Percentiles rank a stretch among this genome's conserved stretches.
These are phyloP conservation scores for Sclerotinia subarctica DNA, from an alignment of 2,329 filamentous ascomycete species.

Conservation along the genomic window DNA sequence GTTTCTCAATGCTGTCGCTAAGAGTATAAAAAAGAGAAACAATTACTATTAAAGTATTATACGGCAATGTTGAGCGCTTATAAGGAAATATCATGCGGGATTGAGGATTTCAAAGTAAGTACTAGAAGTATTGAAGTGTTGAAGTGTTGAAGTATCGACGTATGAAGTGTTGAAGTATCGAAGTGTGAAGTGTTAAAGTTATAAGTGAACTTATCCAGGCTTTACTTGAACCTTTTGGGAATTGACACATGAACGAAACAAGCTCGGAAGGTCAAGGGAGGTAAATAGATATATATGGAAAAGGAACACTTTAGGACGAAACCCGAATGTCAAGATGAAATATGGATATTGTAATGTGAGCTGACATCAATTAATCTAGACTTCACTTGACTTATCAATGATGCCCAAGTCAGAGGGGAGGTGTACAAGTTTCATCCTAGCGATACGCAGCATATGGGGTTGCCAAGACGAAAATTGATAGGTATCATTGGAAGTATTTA, in stretches of 20 bases:
- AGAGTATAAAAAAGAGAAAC: neutral
- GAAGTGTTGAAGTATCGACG: too few species aligned
- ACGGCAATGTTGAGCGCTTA: neutral
- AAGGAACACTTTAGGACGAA: neutral
- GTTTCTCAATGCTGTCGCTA: neutral
- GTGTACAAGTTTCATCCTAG: neutral
- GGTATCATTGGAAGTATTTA: neutral
- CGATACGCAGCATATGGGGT: neutral
- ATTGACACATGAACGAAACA: neutral
- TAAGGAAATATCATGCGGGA: neutral
- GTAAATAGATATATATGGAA: neutral
- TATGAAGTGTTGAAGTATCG: neutral
- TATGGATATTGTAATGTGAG: conserved; percentile 14
- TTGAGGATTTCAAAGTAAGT: too few species aligned
- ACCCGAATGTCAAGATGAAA: conserved; percentile 14
- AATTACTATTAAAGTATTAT: neutral
- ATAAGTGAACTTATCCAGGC: neutral
- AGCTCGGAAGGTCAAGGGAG: neutral
- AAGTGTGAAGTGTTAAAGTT: neutral
- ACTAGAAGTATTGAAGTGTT: neutral
- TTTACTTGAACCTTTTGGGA: neutral
- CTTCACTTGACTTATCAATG: conserved; percentile 9
- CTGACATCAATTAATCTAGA: conserved; percentile 14
- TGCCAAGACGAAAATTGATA: conserved; percentile 19
- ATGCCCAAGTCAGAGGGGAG: conserved; percentile 10